Evolutionary conservation across 2,329 filamentous ascomycete genomes (phyloP).

Genomic region (Aureobasidium musti): DNA sequence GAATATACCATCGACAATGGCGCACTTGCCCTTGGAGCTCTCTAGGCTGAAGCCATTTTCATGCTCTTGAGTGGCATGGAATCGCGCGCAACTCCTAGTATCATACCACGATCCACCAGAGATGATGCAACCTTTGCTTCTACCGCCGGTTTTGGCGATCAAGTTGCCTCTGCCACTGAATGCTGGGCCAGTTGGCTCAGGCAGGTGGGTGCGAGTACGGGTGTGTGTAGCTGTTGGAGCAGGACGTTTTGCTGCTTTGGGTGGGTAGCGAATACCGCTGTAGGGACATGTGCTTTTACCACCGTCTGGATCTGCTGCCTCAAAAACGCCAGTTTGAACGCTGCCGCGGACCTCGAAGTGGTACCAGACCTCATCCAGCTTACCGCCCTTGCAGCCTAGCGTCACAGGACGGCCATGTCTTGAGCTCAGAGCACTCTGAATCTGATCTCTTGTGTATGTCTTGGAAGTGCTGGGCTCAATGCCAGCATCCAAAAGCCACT

Average conservation of each 20-base stretch:
- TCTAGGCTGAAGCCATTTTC: constrained; percentile 56
- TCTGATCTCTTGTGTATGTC: constrained; percentile 62
- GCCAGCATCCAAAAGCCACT: constrained; percentile 62
- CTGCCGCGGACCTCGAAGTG: constrained; percentile 65
- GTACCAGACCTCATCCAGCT: constrained; percentile 60
- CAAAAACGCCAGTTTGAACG: constrained; percentile 62
- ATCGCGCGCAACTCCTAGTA: constrained; percentile 67
- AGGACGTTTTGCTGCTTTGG: constrained; percentile 51
- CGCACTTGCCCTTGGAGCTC: constrained; percentile 62
- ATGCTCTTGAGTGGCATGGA: constrained; percentile 53
- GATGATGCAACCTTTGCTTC: constrained; percentile 66
- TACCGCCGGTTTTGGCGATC: constrained; percentile 55
- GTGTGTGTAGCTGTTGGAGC: constrained; percentile 39
- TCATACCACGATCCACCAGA: constrained; percentile 67
- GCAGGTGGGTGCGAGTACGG: constrained; percentile 1
- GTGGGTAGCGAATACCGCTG: constrained; percentile 65
- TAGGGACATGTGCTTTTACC: constrained; percentile 63
- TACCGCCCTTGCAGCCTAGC: constrained; percentile 56
- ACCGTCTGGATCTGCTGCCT: constrained; percentile 57
- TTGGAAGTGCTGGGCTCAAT: constrained; percentile 56
- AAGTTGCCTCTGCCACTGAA: constrained; percentile 63
- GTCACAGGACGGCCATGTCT: constrained; percentile 60
- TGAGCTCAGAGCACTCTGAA: constrained; percentile 59
- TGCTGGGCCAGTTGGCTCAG: constrained; percentile 41
- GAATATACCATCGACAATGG: constrained; percentile 56